Percentiles rank a stretch among this genome's conserved stretches.
Conservation (phyloP, 176 grass and related monocot species). For the Sorghum bicolor region Sorghum_bicolor_NCBIv3 NC_012874.2:68588501-68589000, state of each 20-base stretch:
- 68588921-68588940: background rate
- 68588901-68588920: constrained; percentile 1
- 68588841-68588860: background rate
- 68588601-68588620: too few species aligned
- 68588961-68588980: constrained; percentile 18
- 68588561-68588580: too few species aligned
- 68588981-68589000: background rate
- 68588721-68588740: background rate
- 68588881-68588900: background rate
- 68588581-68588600: too few species aligned
- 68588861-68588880: background rate
- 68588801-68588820: background rate
- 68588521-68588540: too few species aligned
- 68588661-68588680: too few species aligned
- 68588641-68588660: too few species aligned
- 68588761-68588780: background rate
- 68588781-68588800: background rate
- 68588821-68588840: background rate
- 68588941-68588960: constrained; percentile 22
- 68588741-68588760: background rate
- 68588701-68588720: too few species aligned
- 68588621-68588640: too few species aligned
- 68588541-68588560: too few species aligned
- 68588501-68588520: too few species aligned
- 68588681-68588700: too few species aligned